Conservation (phyloP, 305 asterid species). For the Fraxinus xanthoxyloides region DNA sequence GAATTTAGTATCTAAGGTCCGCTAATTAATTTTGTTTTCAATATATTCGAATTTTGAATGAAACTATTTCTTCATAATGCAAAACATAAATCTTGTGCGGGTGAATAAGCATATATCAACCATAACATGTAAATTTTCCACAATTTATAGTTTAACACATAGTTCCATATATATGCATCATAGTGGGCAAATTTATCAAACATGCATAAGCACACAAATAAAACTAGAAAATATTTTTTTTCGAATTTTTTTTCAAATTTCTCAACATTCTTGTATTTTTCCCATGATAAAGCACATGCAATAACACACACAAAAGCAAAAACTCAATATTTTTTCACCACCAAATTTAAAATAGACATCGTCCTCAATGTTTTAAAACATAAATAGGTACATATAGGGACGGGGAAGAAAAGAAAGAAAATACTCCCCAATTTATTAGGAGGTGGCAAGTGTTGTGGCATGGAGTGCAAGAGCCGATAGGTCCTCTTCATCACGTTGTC, state of each 20-base stretch:
- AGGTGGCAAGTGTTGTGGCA: neutral
- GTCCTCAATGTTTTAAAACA: too few species aligned
- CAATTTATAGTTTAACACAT: neutral
- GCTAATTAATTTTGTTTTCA: neutral
- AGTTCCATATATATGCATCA: neutral
- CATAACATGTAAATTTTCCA: too few species aligned
- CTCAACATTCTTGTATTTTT: neutral
- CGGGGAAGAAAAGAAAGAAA: neutral
- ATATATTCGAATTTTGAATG: neutral
- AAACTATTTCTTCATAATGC: too few species aligned
- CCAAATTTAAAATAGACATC: neutral
- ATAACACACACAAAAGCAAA: neutral
- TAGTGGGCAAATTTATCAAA: neutral
- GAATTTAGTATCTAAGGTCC: neutral
- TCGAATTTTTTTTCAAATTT: too few species aligned
- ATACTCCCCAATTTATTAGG: neutral
- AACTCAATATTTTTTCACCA: neutral
- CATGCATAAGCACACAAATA: neutral
- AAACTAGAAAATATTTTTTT: neutral
- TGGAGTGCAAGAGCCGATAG: neutral
- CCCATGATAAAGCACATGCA: neutral
- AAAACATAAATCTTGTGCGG: too few species aligned
- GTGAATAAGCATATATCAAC: too few species aligned
- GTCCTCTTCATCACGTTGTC: neutral
- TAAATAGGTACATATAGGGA: neutral